Evolutionary conservation across 2,329 filamentous ascomycete genomes (phyloP).

Genomic region (Gyromitra esculenta): DNA sequence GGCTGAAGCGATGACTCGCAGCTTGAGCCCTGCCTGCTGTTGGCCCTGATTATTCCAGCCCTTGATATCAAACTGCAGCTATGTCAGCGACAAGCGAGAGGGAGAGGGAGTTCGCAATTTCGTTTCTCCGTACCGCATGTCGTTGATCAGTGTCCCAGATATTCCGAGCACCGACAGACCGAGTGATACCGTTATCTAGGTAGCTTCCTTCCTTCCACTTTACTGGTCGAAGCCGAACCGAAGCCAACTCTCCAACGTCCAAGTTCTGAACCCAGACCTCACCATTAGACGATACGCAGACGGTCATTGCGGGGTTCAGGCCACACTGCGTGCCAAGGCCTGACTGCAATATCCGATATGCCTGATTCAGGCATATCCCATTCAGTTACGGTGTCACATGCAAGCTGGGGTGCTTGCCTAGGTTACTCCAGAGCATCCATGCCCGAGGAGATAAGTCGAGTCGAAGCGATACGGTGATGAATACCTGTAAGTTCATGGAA

Average conservation of each 20-base stretch:
- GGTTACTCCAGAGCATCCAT: not conserved
- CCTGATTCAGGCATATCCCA: not conserved
- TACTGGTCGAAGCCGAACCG: not conserved
- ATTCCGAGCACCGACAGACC: not conserved
- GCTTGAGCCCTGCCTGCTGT: not conserved
- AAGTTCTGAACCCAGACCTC: not conserved
- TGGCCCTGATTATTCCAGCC: not conserved
- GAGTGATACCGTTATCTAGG: not conserved
- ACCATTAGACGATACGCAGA: not conserved
- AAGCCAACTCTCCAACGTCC: not conserved
- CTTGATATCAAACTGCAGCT: not conserved
- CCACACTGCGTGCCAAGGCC: not conserved
- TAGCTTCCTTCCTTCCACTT: not conserved
- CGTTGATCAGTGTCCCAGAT: not conserved
- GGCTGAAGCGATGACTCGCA: conserved; percentile 11
- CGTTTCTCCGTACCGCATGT: not conserved
- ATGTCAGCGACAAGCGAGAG: not conserved
- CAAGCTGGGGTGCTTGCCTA: not conserved
- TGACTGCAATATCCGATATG: not conserved
- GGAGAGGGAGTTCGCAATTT: not conserved
- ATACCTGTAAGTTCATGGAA: not conserved
- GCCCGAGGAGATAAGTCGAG: not conserved
- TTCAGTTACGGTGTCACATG: not conserved
- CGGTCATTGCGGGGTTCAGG: not conserved
- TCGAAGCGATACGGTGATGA: not conserved